A percentile compares a stretch with the other conserved stretches of the same genome.
Conservation (phyloP, 1,284 basidiomycete genomes). For the Cryptococcus floricola region DNA sequence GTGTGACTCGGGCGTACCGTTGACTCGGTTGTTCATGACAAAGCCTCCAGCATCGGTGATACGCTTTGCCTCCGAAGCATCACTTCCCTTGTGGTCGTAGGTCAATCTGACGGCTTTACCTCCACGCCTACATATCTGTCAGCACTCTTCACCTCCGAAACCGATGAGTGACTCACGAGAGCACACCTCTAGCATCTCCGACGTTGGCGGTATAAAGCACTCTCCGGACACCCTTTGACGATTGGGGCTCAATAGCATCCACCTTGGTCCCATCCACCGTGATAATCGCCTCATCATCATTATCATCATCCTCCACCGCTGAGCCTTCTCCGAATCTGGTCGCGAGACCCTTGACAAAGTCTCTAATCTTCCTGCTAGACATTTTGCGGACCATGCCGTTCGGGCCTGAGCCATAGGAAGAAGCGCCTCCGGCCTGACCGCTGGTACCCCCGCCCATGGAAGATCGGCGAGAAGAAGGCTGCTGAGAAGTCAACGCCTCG, state of each 20-base stretch:
- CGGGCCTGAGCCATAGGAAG: conserved; percentile 2
- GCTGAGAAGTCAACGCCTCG: conserved; percentile 34
- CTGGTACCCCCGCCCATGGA: conserved; percentile 31
- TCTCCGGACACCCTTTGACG: conserved; percentile 53
- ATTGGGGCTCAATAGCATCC: conserved; percentile 44
- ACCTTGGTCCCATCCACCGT: conserved; percentile 34
- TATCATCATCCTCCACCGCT: conserved; percentile 22
- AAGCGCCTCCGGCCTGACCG: conserved; percentile 21
- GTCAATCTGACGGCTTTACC: conserved; percentile 90
- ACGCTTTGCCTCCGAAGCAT: conserved; percentile 93
- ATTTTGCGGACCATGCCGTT: conserved; percentile 23
- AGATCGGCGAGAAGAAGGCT: conserved; percentile 17
- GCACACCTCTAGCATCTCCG: conserved; percentile 57
- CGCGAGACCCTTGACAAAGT: conserved; percentile 47
- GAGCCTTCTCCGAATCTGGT: conserved; percentile 20
- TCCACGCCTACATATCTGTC: conserved; percentile 55
- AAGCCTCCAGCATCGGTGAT: conserved; percentile 98
- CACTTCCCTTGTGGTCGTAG: conserved; percentile 98
- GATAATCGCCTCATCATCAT: conserved; percentile 15
- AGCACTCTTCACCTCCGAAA: not conserved
- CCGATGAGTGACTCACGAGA: conserved; percentile 33
- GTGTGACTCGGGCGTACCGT: conserved; percentile 54
- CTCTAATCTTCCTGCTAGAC: conserved; percentile 41
- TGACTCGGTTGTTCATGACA: conserved; percentile 97
- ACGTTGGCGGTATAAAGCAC: conserved; percentile 96